These are phyloP conservation scores for Aureobasidium mangrovei DNA, from an alignment of 2,329 filamentous ascomycete genomes.

Conservation along the genomic window DNA sequence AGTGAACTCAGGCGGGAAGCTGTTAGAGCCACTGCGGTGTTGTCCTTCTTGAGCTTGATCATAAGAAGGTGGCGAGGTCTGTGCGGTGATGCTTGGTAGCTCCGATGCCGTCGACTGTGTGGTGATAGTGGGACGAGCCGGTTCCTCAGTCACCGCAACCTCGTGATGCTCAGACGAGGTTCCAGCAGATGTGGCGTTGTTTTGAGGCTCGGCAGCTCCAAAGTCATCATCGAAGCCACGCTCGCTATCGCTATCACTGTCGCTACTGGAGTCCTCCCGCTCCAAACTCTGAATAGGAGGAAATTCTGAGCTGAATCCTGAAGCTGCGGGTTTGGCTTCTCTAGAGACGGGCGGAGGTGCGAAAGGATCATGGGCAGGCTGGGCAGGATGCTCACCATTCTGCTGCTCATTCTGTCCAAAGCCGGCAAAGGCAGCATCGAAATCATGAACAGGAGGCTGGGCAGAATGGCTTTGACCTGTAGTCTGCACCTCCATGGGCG, in stretches of 20 bases:
- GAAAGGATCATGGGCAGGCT: conserved; percentile 24
- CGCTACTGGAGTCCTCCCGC: conserved; percentile 58
- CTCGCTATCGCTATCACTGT: conserved; percentile 67
- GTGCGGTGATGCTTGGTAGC: conserved; percentile 46
- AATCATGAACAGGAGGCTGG: conserved; percentile 47
- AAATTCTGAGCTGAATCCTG: conserved; percentile 53
- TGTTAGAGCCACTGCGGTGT: conserved; percentile 21
- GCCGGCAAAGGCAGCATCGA: conserved; percentile 75
- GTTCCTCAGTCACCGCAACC: not conserved
- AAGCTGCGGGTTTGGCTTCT: conserved; percentile 14
- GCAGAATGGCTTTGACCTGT: conserved; percentile 1
- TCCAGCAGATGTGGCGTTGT: conserved; percentile 14
- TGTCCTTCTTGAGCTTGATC: conserved; percentile 32
- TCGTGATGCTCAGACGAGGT: not conserved
- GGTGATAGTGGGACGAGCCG: conserved; percentile 1
- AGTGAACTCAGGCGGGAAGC: conserved; percentile 47
- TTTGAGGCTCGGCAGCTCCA: conserved; percentile 49
- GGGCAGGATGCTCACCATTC: conserved; percentile 17
- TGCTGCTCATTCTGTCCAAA: conserved; percentile 42
- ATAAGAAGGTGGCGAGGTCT: conserved; percentile 51
- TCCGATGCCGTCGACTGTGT: conserved; percentile 29
- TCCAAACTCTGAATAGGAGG: conserved; percentile 86
- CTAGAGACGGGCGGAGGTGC: conserved; percentile 32
- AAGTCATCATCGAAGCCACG: conserved; percentile 90
- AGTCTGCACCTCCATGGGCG: conserved; percentile 28